phyloP scores from a whole-genome alignment of 2,329 filamentous ascomycete genomes.

The Ophiostoma quercus region DNA sequence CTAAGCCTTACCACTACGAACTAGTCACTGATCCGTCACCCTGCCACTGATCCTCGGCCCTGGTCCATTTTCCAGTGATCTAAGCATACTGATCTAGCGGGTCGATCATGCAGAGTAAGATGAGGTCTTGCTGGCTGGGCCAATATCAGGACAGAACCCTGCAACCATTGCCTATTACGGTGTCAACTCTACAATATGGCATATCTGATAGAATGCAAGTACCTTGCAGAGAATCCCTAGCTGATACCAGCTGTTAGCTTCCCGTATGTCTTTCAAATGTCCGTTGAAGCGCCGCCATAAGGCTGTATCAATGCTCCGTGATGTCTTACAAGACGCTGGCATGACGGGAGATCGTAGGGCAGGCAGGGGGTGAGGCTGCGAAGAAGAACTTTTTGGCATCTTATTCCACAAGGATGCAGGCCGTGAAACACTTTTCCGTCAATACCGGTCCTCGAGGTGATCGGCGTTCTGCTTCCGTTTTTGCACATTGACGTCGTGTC shows the following conservation, averaged over 20 bases:
- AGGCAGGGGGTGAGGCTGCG: no score
- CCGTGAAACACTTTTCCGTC: neutral
- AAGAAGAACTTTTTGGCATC: no score
- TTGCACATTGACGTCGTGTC: no score
- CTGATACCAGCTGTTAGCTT: neutral
- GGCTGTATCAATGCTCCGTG: neutral
- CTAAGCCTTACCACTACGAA: neutral
- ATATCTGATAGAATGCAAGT: no score
- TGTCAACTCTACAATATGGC: no score
- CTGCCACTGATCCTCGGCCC: neutral
- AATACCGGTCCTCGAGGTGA: no score
- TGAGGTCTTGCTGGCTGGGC: neutral
- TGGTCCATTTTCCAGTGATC: neutral
- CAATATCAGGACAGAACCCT: neutral
- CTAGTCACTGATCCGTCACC: neutral
- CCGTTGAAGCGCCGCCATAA: neutral
- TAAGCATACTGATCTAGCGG: neutral
- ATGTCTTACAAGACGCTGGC: neutral
- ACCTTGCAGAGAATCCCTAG: neutral
- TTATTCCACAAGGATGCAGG: no score
- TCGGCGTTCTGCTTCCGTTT: no score
- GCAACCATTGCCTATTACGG: no score
- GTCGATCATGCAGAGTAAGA: constrained; percentile 9
- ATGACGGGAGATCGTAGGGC: neutral
- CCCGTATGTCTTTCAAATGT: neutral